Base-by-base conservation (phyloP, 441 rosid species). In the Raphanus hybrid region DNA sequence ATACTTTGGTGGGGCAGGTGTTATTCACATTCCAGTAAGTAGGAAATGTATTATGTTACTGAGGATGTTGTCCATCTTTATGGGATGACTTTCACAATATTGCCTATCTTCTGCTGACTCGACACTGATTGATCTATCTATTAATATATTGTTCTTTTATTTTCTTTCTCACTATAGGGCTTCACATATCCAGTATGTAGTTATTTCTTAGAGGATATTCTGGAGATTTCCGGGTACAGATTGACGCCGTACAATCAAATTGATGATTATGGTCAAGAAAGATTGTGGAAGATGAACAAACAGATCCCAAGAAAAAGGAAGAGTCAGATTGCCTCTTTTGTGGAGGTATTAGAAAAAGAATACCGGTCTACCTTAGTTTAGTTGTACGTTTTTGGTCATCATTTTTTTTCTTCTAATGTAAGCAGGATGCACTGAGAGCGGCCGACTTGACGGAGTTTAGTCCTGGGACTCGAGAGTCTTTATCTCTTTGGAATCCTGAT, bases 211-310 rank as follows among this genome's bases (percentile, higher is more conserved):
- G 97, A 94, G 81, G 71, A 91, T 82, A 80, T 94, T 79, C 84
- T 94, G 81, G 98, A 92, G 82, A 81, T 81, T 82, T 89, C 87
- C 0, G 80, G 91, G 71, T 94, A 90, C 79, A 87, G 83, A 68
- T 78, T 94, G 87, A 94, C 97, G 45, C 83, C 84, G 27, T 81
- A 75, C 87, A 92, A 92, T 81, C 98, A 94, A 84, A 82, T 87
- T 67, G 98, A 94, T 87, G 97, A 90, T 82, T 91, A 94, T 82
- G 95, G 98, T 72, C 95, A 87, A 82, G 98, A 94, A 80, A 92
- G 82, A 85, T 71, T 70, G 82, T 94, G 97, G 98, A 94, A 88
- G 87, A 85, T 80, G 83, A 87, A 83, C 86, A 92, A 89, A 80
- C 97, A 90, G 82, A 85, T 87, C 70, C 92, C 91, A 57, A 85